These are phyloP conservation scores for Trametes gibbosa DNA, from an alignment of 768 basidiomycete species.

Conservation along the genomic window DNA sequence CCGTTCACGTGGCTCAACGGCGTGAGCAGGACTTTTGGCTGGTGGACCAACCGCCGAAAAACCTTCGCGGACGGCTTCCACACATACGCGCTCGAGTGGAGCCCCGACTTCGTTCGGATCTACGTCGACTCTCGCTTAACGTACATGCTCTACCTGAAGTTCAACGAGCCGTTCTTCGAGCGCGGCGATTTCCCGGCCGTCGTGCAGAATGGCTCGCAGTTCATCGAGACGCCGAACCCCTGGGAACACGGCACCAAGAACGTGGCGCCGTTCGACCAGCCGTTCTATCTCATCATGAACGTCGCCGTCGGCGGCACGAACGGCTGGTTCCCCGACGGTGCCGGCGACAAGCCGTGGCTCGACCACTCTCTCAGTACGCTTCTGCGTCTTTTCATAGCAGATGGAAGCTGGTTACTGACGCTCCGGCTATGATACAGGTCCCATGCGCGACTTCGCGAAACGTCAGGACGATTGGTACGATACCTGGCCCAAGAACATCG, in stretches of 20 bases:
- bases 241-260: conserved; percentile 67
- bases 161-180: conserved; percentile 77
- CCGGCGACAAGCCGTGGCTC: conserved; percentile 76
- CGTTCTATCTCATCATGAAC: conserved; percentile 84
- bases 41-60: conserved; percentile 64
- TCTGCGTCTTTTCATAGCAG: neutral
- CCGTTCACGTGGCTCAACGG: conserved; percentile 41
- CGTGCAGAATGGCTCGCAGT: conserved; percentile 57
- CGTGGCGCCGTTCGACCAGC: conserved; percentile 81
- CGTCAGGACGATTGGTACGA: conserved; percentile 63
- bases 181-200: conserved; percentile 68
- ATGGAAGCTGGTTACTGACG: neutral
- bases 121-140: conserved; percentile 82
- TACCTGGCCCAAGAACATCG: conserved; percentile 66
- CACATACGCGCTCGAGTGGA: conserved; percentile 85
- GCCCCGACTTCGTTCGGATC: conserved; percentile 74
- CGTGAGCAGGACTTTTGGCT: conserved; percentile 70
- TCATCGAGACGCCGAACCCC: conserved; percentile 65
- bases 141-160: conserved; percentile 64
- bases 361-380: conserved; percentile 51
- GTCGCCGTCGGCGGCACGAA: conserved; percentile 86
- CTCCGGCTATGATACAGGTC: conserved; percentile 38
- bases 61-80: conserved; percentile 73
- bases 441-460: conserved; percentile 66
- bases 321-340: conserved; percentile 90